Base-by-base conservation (phyloP, 2,329 filamentous ascomycete genomes). In the Colletotrichum orbiculare region DNA sequence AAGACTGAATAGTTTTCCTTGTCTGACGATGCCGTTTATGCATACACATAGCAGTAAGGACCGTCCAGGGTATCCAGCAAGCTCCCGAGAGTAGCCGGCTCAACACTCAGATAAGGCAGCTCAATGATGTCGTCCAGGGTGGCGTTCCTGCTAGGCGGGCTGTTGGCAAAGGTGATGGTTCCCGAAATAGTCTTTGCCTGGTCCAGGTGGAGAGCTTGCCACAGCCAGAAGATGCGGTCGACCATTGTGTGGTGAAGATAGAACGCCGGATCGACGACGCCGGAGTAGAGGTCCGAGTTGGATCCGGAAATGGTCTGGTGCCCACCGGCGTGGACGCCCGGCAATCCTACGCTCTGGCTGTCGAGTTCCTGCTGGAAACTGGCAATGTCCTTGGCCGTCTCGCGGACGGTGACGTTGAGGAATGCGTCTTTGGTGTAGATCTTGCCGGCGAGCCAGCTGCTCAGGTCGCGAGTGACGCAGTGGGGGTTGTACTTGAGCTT, bases 271-370 rank as follows among this genome's bases (percentile, higher is more conserved):
- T 59, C 56, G 13, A 74, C 77, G 17, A 78, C 79, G 4, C 72
- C 78, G 2, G 73, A 74, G 67, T 72, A 79, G 49, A 79, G 75
- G 50, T 80, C 78, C 4, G 74, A 74, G 41, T 77, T 79, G 2
- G 78, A 78, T 39, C 79, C 79, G 1, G 67, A 55, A 35, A 65
- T 52, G 50, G 62, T 45, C 50, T 55, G 58, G 56, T 65, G 62
- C n/a, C 62, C 62, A 39, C 50, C 56, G 7, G 49, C 50, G 2
- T 65, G 62, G 4, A 65, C 72, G 69, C 76, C 72, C 8, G 73
- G 70, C 48, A 73, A 35, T 0, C 35, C 54, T 4, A 1, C 49
- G 67, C 71, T 76, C 70, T 84, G 80, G 79, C 43, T 39, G 6
- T 56, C 54, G 12, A 84, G 81, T 59, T 69, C 69, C 64, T 73